Evolutionary conservation across 2,329 filamentous ascomycete genomes (phyloP), one percentile per base, ranked within the genome.

Genomic region (Colletotrichum liaoningense): DNA sequence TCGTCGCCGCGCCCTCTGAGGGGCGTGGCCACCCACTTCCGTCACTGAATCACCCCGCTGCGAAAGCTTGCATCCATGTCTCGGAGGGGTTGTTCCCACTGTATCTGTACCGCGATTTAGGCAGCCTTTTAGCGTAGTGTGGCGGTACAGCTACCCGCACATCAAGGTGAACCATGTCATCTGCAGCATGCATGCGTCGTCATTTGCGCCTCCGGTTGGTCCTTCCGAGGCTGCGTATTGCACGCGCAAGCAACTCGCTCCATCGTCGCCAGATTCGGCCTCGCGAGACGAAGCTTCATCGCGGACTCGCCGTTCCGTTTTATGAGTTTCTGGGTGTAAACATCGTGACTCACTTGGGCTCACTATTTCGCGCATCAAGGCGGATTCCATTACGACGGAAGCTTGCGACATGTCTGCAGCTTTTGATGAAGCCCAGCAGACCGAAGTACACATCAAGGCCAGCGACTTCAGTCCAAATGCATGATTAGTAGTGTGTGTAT

Each of bases 111-210:
- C 30, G 38, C 63, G 16, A 19, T 26, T 46, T 54, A 30, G 52
- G 72, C 72, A 54, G 14, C 22, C 49, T 59, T 28, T 55, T 63
- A 63, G 72, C 64, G 72, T 22, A 28, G 26, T 11, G 11, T 49
- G 55, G 63, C 42, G 58, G 72, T 74, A 74, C 38, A 58, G 63
- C 68, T 74, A 74, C 72, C 68, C 35, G 49, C 42, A 46, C 62
- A 54, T 35, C 54, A 14, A 55, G 38, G 68, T 22, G 38, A 59
- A 58, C 62, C 72, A 74, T 72, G 72, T 74, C 72, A 74, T 74
- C 69, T 72, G 72, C 72, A 68, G 58, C 68, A 68, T 73, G 63
- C 72, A 74, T 68, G 72, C 72, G 72, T 74, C 69, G 72, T 74
- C 72, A 74, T 74, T 59, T 30, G 26, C 56, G 56, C 67, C 67